A percentile compares a stretch with the other conserved stretches of the same genome.
phyloP scores from a whole-genome alignment of 2,329 filamentous ascomycete species.

The Hypocreales sp. region DNA sequence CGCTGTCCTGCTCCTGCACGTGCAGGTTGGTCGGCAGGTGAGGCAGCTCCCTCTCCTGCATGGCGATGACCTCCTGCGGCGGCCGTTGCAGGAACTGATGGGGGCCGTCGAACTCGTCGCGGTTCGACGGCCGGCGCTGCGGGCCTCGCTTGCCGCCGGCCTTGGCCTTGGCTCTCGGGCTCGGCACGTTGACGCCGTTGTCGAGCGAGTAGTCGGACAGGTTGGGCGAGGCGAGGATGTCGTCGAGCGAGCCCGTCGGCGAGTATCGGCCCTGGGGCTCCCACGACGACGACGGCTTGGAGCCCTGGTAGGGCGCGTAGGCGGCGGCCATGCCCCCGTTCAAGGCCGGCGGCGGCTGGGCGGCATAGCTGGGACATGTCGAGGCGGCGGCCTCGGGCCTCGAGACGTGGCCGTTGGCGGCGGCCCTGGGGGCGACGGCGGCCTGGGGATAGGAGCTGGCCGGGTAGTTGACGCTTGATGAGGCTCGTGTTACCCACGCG shows the following conservation, averaged over 20 bases:
- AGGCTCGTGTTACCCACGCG: slow-evolving; percentile 17
- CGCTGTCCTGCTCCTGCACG: slow-evolving; percentile 71
- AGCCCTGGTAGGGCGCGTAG: slow-evolving; percentile 23
- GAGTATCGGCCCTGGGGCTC: slow-evolving; percentile 36
- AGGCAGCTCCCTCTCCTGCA: slow-evolving; percentile 67
- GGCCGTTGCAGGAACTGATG: slow-evolving; percentile 68
- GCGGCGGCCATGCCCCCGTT: slow-evolving; percentile 14
- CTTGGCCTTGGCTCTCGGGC: slow-evolving; percentile 27
- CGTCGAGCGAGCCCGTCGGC: slow-evolving; percentile 41
- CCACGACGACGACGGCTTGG: slow-evolving; percentile 10
- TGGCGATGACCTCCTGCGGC: slow-evolving; percentile 52
- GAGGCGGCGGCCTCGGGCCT: slow-evolving; percentile 24
- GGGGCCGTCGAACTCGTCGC: slow-evolving; percentile 81
- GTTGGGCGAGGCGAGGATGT: slow-evolving; percentile 40
- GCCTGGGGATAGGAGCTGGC: slow-evolving; percentile 16
- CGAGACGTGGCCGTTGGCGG: slow-evolving; percentile 18
- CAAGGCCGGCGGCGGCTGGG: slow-evolving; percentile 24
- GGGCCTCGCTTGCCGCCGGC: slow-evolving; percentile 30
- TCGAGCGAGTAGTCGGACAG: slow-evolving; percentile 46
- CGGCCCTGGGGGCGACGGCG: slow-evolving; percentile 1
- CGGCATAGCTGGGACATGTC: slow-evolving; percentile 23
- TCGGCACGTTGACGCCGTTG: slow-evolving; percentile 24
- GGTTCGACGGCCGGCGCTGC: slow-evolving; percentile 60
- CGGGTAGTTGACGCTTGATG: slow-evolving; percentile 27
- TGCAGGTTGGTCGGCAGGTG: slow-evolving; percentile 70